These are phyloP conservation scores for Ceriops tagal DNA, from an alignment of 345 rosid genomes.

Conservation along the genomic window DNA sequence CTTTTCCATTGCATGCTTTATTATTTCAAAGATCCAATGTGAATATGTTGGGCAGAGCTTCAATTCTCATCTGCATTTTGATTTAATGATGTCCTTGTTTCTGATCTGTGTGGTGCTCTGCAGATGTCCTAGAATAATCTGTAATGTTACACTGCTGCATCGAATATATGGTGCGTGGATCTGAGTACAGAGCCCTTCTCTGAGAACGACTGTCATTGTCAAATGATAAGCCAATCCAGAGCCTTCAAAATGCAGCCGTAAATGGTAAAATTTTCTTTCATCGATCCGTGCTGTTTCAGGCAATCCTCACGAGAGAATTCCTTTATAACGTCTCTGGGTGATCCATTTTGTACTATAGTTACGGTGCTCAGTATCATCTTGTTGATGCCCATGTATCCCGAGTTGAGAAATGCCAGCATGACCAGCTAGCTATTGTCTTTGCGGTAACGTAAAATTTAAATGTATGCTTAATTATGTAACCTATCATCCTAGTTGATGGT, in stretches of 20 bases:
- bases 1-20: neutral
- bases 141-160: constrained; percentile 10
- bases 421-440: constrained; percentile 10
- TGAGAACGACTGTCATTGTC: neutral
- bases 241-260: constrained; percentile 4
- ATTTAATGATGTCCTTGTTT: neutral
- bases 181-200: neutral
- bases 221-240: constrained; percentile 9
- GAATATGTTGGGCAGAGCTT: neutral
- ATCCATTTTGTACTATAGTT: constrained; percentile 37
- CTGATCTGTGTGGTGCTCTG: constrained; percentile 4
- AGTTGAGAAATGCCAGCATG: constrained; percentile 20
- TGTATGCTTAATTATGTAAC: neutral
- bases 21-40: neutral
- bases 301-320: constrained; percentile 11
- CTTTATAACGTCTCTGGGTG: constrained; percentile 9
- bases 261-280: too few species aligned
- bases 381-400: constrained; percentile 16
- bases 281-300: neutral
- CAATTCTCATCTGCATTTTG: neutral
- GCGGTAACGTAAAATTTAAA: constrained; percentile 13
- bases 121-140: constrained; percentile 25
- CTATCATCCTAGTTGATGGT: too few species aligned
- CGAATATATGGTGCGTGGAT: neutral
- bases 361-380: constrained; percentile 13